Percentiles rank a stretch among this genome's conserved stretches.
These are phyloP conservation scores for Cercospora nicotianae DNA, from an alignment of 2,329 filamentous ascomycete species.

Conservation along the genomic window DNA sequence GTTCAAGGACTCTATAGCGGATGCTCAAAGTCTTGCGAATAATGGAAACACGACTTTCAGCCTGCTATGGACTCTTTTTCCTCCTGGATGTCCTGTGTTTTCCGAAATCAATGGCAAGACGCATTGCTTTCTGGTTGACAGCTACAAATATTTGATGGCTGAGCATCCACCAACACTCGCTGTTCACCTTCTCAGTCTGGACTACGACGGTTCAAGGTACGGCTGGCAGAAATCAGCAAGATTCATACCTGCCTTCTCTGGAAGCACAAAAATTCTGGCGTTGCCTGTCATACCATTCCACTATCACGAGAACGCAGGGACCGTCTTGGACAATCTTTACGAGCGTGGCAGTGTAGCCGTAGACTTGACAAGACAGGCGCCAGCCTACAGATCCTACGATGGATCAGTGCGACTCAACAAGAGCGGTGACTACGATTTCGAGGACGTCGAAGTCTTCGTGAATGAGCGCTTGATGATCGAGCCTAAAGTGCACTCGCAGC, in stretches of 20 bases:
- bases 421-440: slow-evolving; percentile 17
- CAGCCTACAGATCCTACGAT: slow-evolving; percentile 19
- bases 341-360: slow-evolving; percentile 10
- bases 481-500: slow-evolving; percentile 17
- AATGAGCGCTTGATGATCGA: slow-evolving; percentile 21
- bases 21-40: slow-evolving; percentile 15
- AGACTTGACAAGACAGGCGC: slow-evolving; percentile 8
- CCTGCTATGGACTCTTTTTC: slow-evolving; percentile 26
- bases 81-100: slow-evolving; percentile 19
- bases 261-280: slow-evolving; percentile 14
- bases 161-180: slow-evolving; percentile 15
- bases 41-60: slow-evolving; percentile 25
- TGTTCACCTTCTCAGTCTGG: slow-evolving; percentile 15
- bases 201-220: slow-evolving; percentile 19
- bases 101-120: slow-evolving; percentile 10
- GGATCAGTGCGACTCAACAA: slow-evolving; percentile 17
- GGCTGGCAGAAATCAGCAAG: slow-evolving; percentile 19
- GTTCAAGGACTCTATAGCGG: slow-evolving; percentile 12
- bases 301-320: slow-evolving; percentile 1
- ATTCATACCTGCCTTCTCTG: slow-evolving; percentile 13
- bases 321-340: slow-evolving; percentile 4
- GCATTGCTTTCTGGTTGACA: slow-evolving; percentile 20
- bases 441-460: slow-evolving; percentile 20
- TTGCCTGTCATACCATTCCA: slow-evolving; percentile 18
- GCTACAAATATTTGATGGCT: slow-evolving; percentile 19